Evolutionary conservation across 495 filamentous ascomycete genomes (phyloP).

Genomic region (Talaromyces proteolyticus): DNA sequence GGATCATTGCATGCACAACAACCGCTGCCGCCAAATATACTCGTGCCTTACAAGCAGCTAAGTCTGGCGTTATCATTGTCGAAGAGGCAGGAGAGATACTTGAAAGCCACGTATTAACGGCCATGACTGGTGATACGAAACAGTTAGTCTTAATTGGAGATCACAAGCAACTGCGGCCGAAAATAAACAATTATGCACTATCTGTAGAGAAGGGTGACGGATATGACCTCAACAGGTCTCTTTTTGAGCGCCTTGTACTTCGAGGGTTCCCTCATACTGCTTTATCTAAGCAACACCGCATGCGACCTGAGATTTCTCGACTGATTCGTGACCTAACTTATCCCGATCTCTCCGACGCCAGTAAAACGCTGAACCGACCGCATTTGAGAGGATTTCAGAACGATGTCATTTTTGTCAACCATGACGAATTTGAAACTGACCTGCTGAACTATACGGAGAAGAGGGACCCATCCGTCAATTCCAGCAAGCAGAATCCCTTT

Average conservation of each 20-base stretch:
- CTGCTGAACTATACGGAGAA: slow-evolving; percentile 37
- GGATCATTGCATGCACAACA: slow-evolving; percentile 71
- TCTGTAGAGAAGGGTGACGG: slow-evolving; percentile 62
- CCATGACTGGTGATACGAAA: slow-evolving; percentile 51
- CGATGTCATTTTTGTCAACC: slow-evolving; percentile 62
- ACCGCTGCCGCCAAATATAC: slow-evolving; percentile 66
- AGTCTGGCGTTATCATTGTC: slow-evolving; percentile 49
- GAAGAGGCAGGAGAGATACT: slow-evolving; percentile 81
- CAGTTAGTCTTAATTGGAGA: slow-evolving; percentile 74
- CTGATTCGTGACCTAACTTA: slow-evolving; percentile 59
- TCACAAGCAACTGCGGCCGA: slow-evolving; percentile 71
- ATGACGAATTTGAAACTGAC: slow-evolving; percentile 45
- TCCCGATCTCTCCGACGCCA: slow-evolving; percentile 54
- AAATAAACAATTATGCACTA: slow-evolving; percentile 58
- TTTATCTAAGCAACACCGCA: slow-evolving; percentile 60
- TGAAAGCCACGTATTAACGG: slow-evolving; percentile 64
- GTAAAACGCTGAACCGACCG: slow-evolving; percentile 42
- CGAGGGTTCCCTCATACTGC: slow-evolving; percentile 48
- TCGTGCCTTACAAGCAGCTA: slow-evolving; percentile 40
- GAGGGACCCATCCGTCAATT: slow-evolving; percentile 33
- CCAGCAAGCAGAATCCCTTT: slow-evolving; percentile 61
- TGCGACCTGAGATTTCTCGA: slow-evolving; percentile 63
- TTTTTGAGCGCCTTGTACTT: slow-evolving; percentile 66
- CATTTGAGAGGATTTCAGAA: slow-evolving; percentile 52
- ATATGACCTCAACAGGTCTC: slow-evolving; percentile 63